These are phyloP conservation scores for Silene coronaria DNA, from an alignment of 179 eudicot species.

Conservation along the genomic window DNA sequence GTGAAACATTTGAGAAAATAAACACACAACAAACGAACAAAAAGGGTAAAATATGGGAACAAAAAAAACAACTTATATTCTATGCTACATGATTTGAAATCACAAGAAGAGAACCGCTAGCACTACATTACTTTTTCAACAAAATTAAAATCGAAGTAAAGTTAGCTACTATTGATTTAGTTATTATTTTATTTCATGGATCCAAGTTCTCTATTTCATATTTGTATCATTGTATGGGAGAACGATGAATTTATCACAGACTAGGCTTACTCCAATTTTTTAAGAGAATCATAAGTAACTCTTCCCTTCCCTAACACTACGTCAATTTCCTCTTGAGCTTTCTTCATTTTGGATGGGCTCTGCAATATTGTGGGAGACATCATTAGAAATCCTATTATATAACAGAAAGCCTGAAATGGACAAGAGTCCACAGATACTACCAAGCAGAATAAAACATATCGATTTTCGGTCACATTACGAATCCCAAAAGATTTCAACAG, in stretches of 20 bases:
- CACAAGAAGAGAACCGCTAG: conserved; percentile 4
- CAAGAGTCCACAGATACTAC: neutral
- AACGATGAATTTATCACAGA: neutral
- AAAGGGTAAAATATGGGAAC: neutral
- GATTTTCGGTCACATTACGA: neutral
- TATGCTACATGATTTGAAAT: neutral
- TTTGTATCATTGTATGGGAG: conserved; percentile 1
- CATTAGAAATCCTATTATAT: conserved; percentile 4
- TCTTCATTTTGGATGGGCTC: conserved; percentile 94
- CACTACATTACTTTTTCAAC: neutral
- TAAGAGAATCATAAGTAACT: conserved; percentile 63
- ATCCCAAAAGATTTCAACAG: conserved; percentile 8
- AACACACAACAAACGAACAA: neutral
- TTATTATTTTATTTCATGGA: neutral
- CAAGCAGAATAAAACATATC: neutral
- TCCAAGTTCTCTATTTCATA: neutral
- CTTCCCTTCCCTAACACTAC: conserved; percentile 59
- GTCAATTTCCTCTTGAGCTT: conserved; percentile 94
- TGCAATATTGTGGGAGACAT: conserved; percentile 23
- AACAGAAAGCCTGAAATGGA: neutral
- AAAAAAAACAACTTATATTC: conserved; percentile 2
- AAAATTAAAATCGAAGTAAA: neutral
- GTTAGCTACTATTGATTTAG: neutral
- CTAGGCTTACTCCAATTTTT: conserved; percentile 58
- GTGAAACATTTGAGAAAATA: neutral